phyloP scores from a whole-genome alignment of 306 rosid genomes.

The Cercis canadensis region DNA sequence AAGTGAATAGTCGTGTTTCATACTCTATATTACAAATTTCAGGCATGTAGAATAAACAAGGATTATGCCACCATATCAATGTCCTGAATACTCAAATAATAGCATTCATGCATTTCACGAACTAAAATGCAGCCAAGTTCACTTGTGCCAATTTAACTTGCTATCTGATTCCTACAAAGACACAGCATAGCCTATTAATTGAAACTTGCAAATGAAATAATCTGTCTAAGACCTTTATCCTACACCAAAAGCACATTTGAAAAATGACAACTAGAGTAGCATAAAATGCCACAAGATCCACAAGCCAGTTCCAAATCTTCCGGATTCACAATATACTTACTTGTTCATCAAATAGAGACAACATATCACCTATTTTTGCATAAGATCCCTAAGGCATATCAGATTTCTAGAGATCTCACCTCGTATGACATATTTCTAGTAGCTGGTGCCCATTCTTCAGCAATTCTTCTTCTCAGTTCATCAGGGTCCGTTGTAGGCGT shows the following conservation, averaged over 20 bases:
- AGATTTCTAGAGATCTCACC: constrained; percentile 44
- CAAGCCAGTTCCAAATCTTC: background rate
- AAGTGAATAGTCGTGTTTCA: constrained; percentile 1
- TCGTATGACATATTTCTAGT: constrained; percentile 74
- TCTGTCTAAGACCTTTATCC: background rate
- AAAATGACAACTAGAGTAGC: background rate
- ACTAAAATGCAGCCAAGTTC: background rate
- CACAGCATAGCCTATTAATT: background rate
- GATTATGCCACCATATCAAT: background rate
- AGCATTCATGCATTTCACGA: background rate
- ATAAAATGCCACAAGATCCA: background rate
- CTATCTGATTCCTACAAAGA: constrained; percentile 7
- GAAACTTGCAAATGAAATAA: background rate
- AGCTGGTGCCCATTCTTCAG: constrained; percentile 87
- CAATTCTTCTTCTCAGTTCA: constrained; percentile 64
- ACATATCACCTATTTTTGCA: too few relatives aligned
- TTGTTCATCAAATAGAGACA: too few relatives aligned
- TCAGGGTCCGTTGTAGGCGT: constrained; percentile 76
- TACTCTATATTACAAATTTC: background rate
- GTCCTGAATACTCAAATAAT: background rate
- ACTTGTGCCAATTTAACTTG: constrained; percentile 6
- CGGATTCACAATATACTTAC: too few relatives aligned
- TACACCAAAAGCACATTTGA: background rate
- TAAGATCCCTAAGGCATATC: too few relatives aligned
- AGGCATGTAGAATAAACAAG: constrained; percentile 5